phyloP scores from a whole-genome alignment of 2,329 filamentous ascomycete species.

The Fusarium mangiferae region DNA sequence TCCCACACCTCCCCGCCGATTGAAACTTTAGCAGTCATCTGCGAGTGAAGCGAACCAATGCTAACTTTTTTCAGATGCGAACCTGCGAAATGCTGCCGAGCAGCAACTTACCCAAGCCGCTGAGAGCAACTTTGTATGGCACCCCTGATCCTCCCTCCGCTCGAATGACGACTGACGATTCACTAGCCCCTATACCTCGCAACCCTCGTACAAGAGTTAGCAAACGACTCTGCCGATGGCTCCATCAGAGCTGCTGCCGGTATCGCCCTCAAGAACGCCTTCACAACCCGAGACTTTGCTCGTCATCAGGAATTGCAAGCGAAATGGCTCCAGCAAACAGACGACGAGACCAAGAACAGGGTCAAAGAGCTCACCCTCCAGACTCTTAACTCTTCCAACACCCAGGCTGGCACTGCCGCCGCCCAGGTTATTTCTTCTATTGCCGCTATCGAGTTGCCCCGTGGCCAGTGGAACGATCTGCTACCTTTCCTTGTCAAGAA shows the following conservation, averaged over 20 bases:
- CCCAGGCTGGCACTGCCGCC: conserved; percentile 85
- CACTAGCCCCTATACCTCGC: conserved; percentile 87
- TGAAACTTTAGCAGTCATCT: conserved; percentile 1
- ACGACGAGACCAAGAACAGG: conserved; percentile 81
- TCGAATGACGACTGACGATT: conserved; percentile 41
- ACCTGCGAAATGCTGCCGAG: conserved; percentile 89
- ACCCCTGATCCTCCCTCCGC: conserved; percentile 33
- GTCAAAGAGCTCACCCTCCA: conserved; percentile 93
- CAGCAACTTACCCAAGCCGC: conserved; percentile 93
- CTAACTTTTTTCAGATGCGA: conserved; percentile 75
- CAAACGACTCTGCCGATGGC: conserved; percentile 85
- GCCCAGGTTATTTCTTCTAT: conserved; percentile 97
- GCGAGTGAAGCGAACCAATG: conserved; percentile 20
- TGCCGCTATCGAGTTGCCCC: conserved; percentile 92
- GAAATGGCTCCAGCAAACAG: conserved; percentile 90
- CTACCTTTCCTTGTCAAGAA: conserved; percentile 91
- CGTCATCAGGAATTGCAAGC: conserved; percentile 90
- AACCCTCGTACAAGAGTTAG: conserved; percentile 92
- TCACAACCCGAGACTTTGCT: conserved; percentile 89
- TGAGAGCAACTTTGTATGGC: conserved; percentile 90
- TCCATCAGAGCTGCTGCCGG: conserved; percentile 93
- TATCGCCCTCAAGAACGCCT: conserved; percentile 97
- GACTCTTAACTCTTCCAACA: conserved; percentile 82
- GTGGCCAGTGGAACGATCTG: conserved; percentile 91
- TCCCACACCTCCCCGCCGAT: conserved; percentile 25